phyloP scores from a whole-genome alignment of 192 early-diverging fungal genomes.

The Mortierella claussenii region DNA sequence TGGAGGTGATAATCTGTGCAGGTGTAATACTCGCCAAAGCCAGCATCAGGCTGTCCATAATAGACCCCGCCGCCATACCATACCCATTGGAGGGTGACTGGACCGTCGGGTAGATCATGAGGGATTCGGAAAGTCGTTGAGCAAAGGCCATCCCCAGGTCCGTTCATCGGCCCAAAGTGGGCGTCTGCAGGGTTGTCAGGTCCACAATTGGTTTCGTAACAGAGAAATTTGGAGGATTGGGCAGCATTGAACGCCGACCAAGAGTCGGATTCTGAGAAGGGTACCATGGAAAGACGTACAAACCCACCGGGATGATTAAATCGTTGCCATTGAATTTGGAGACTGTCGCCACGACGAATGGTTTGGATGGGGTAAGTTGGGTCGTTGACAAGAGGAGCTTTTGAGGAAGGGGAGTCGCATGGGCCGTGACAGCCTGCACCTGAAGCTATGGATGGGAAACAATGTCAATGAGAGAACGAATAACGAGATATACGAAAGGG shows the following conservation, averaged over 20 bases:
- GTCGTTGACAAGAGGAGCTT: constrained; percentile 61
- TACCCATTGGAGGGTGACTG: constrained; percentile 69
- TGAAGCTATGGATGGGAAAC: constrained; percentile 55
- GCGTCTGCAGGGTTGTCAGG: constrained; percentile 52
- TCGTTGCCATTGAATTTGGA: constrained; percentile 63
- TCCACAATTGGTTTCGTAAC: constrained; percentile 69
- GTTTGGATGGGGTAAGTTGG: constrained; percentile 62
- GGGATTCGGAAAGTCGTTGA: constrained; percentile 62
- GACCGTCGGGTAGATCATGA: constrained; percentile 62
- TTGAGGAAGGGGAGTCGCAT: constrained; percentile 60
- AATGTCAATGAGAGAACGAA: constrained; percentile 2
- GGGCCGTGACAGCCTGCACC: constrained; percentile 71
- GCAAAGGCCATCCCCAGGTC: constrained; percentile 61
- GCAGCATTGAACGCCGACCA: constrained; percentile 65
- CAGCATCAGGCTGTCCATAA: constrained; percentile 62
- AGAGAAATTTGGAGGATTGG: constrained; percentile 62
- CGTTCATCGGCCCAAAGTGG: constrained; percentile 63
- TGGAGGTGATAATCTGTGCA: constrained; percentile 65
- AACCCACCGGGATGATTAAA: constrained; percentile 74
- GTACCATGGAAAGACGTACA: constrained; percentile 68
- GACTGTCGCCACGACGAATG: constrained; percentile 63
- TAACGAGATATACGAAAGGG: not conserved
- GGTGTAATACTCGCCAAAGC: constrained; percentile 70
- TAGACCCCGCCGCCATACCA: constrained; percentile 73
- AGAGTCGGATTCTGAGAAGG: constrained; percentile 67